A percentile compares a stretch with the other conserved stretches of the same genome.
These are phyloP conservation scores for Cladosporium austrohemisphaericum DNA, from an alignment of 2,329 filamentous ascomycete genomes.

Conservation along the genomic window DNA sequence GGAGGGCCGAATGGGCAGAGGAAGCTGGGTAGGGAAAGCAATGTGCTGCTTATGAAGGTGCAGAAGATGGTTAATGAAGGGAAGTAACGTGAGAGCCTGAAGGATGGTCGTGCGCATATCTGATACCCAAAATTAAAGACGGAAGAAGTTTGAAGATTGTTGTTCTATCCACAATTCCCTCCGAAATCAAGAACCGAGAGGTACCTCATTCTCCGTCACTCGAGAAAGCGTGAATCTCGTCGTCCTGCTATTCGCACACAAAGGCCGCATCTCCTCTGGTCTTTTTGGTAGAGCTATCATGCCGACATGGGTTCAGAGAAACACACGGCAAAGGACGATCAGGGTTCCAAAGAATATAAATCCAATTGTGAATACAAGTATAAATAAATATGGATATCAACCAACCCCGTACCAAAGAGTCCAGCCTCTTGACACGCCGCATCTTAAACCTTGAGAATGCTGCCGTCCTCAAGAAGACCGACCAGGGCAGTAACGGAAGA, in stretches of 20 bases:
- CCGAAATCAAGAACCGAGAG: no score
- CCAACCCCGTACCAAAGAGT: not conserved
- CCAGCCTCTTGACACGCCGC: not conserved
- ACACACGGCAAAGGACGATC: no score
- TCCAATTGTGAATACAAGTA: not conserved
- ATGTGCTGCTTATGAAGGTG: constrained; percentile 71
- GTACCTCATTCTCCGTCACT: no score
- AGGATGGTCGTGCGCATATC: not conserved
- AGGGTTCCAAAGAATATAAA: no score
- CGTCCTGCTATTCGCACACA: no score
- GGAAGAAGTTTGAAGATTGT: not conserved
- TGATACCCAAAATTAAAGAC: constrained; percentile 7
- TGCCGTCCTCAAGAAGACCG: constrained; percentile 14
- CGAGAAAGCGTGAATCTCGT: no score
- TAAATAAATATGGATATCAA: not conserved
- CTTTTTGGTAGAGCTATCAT: no score
- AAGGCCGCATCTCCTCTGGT: no score
- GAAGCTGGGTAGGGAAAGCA: constrained; percentile 78
- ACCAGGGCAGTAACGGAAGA: constrained; percentile 14
- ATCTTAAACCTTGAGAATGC: constrained; percentile 8
- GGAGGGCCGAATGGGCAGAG: constrained; percentile 67
- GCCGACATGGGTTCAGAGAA: no score
- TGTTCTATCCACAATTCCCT: no score
- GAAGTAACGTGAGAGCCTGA: constrained; percentile 4
- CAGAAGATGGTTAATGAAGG: constrained; percentile 60